phyloP scores from a whole-genome alignment of 176 grass and related monocot species.

The Avena eriantha region DNA sequence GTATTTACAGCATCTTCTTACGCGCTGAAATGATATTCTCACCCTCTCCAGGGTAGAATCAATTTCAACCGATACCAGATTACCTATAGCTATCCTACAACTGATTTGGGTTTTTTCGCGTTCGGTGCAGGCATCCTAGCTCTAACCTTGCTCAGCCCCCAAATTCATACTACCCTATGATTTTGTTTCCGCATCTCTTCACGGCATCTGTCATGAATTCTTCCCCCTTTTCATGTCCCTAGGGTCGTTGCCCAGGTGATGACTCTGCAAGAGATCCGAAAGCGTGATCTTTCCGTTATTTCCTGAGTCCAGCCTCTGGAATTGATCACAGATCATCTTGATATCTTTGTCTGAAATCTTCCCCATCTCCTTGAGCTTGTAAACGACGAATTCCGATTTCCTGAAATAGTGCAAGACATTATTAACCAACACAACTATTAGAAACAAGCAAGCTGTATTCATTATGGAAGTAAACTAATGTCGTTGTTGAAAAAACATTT shows the following conservation, averaged over 20 bases:
- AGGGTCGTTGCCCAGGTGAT: constrained; percentile 42
- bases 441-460: neutral
- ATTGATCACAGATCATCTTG: constrained; percentile 77
- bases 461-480: neutral
- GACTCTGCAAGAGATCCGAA: constrained; percentile 77
- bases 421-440: neutral
- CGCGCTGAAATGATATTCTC: constrained; percentile 15
- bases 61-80: neutral
- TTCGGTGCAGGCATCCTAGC: constrained; percentile 25
- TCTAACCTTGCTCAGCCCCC: neutral
- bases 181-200: neutral
- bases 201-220: constrained; percentile 32
- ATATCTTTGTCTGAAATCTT: constrained; percentile 86
- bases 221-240: constrained; percentile 55
- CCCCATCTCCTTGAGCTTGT: constrained; percentile 96
- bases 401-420: constrained; percentile 55
- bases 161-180: constrained; percentile 12
- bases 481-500: neutral
- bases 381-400: constrained; percentile 92
- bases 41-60: neutral
- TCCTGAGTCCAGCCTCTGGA: constrained; percentile 77
- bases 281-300: constrained; percentile 92
- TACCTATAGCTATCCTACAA: constrained; percentile 17
- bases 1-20: constrained; percentile 45
- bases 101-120: neutral